These are phyloP conservation scores for Talaromyces sp. DNA, from an alignment of 2,329 filamentous ascomycete genomes.

Conservation along the genomic window DNA sequence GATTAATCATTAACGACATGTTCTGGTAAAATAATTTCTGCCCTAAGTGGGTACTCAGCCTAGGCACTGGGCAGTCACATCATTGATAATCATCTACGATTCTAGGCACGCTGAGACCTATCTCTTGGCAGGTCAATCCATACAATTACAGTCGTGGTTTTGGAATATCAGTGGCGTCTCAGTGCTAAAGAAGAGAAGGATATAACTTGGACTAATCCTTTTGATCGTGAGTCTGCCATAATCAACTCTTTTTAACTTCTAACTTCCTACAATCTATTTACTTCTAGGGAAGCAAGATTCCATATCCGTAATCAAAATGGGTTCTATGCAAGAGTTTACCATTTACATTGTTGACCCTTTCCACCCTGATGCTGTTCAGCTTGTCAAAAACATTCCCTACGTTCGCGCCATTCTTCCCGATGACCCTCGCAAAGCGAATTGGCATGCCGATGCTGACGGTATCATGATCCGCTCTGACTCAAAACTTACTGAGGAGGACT, in stretches of 20 bases:
- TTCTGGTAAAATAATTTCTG: not conserved
- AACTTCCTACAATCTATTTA: not conserved
- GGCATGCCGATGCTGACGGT: constrained; percentile 17
- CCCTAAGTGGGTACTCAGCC: not conserved
- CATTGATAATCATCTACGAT: not conserved
- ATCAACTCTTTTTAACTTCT: not conserved
- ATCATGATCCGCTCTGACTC: constrained; percentile 21
- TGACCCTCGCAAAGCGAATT: constrained; percentile 12
- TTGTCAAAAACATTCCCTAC: constrained; percentile 12
- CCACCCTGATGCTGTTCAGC: constrained; percentile 19
- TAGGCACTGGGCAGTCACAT: not conserved
- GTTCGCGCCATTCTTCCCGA: constrained; percentile 13
- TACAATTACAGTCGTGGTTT: not conserved
- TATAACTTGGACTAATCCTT: not conserved
- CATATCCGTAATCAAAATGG: not conserved
- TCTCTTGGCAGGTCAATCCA: not conserved
- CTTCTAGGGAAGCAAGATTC: not conserved
- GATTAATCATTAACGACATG: not conserved
- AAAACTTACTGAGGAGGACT: constrained; percentile 14
- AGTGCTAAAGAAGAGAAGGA: not conserved
- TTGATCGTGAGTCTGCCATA: not conserved
- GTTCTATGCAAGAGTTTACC: not conserved
- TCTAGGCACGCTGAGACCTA: not conserved
- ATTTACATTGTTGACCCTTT: constrained; percentile 18
- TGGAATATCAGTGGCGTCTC: not conserved